Base-by-base conservation (phyloP, 495 filamentous ascomycete genomes). In the Neohortaea acidophila region DNA sequence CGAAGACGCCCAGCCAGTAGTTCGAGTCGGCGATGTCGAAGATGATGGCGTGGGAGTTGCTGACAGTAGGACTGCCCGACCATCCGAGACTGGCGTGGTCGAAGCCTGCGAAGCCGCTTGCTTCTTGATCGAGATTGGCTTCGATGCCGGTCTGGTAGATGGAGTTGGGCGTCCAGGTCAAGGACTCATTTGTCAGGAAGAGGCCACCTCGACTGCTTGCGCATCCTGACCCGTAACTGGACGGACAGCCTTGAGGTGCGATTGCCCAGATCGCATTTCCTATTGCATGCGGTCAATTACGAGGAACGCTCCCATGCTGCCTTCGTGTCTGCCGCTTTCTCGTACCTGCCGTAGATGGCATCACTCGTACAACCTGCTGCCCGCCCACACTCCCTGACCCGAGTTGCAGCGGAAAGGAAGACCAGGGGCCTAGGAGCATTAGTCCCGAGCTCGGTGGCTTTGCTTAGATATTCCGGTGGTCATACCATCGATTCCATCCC, bases 261-360 rank as follows among this genome's bases (percentile, higher is more conserved):
- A 77, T 59, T 4, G 71, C 65, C 71, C 71, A 77, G 15, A 67
- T 65, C 48, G 73, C 69, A n/a, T n/a, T n/a, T n/a, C n/a, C n/a
- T n/a, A n/a, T n/a, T n/a, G n/a, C n/a, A n/a, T n/a, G n/a, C n/a
- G n/a, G n/a, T n/a, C n/a, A n/a, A n/a, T n/a, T n/a, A n/a, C n/a
- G n/a, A n/a, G n/a, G n/a, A n/a, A n/a, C n/a, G n/a, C n/a, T n/a
- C n/a, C n/a, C n/a, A n/a, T n/a, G n/a, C n/a, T n/a, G n/a, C n/a
- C n/a, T n/a, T n/a, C n/a, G n/a, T n/a, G n/a, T n/a, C n/a, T n/a
- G n/a, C n/a, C n/a, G n/a, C n/a, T n/a, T n/a, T n/a, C n/a, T n/a
- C 18, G 66, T 63, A 27, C 70, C 52, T 10, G 62, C 63, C 2
- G 73, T 78, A 42, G 67, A 70, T 28, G 67, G 59, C 20, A 68